Evolutionary conservation across 1,139 yeast species (phyloP).

Genomic region (Nadsonia commutata): DNA sequence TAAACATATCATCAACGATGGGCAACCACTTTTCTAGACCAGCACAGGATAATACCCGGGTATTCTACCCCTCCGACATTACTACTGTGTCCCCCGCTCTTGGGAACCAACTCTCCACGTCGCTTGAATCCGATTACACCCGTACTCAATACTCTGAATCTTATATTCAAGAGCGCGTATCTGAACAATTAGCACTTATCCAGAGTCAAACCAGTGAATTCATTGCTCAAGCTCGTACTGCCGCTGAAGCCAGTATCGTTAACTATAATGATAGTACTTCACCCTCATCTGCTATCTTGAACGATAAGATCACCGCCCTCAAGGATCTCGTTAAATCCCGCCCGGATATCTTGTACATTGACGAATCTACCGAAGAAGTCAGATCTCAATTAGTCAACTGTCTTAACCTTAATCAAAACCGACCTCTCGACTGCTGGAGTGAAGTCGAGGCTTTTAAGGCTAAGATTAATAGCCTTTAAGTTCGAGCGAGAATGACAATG

Average conservation of each 20-base stretch:
- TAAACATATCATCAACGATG: constrained; percentile 7
- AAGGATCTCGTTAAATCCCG: constrained; percentile 26
- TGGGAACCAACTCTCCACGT: constrained; percentile 53
- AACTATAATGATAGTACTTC: not conserved
- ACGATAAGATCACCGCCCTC: constrained; percentile 31
- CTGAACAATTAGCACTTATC: constrained; percentile 46
- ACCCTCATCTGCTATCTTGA: constrained; percentile 16
- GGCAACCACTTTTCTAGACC: constrained; percentile 11
- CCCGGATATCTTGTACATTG: constrained; percentile 24
- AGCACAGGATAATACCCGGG: constrained; percentile 11
- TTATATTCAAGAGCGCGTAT: constrained; percentile 63
- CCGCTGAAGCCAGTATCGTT: constrained; percentile 38
- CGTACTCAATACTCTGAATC: constrained; percentile 69
- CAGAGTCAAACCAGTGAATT: constrained; percentile 43
- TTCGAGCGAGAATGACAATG: constrained; percentile 13
- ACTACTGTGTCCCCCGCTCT: constrained; percentile 59
- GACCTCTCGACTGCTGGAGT: constrained; percentile 78
- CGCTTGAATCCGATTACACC: constrained; percentile 64
- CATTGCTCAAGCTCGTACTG: constrained; percentile 28
- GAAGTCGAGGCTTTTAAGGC: constrained; percentile 63
- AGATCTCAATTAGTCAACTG: constrained; percentile 52
- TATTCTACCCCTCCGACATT: constrained; percentile 44
- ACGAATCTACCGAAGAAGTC: constrained; percentile 27
- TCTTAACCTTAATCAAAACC: constrained; percentile 51
- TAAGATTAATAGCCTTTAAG: constrained; percentile 13